Evolutionary conservation across 768 basidiomycete species (phyloP).

Genomic region (Russula brevipes): DNA sequence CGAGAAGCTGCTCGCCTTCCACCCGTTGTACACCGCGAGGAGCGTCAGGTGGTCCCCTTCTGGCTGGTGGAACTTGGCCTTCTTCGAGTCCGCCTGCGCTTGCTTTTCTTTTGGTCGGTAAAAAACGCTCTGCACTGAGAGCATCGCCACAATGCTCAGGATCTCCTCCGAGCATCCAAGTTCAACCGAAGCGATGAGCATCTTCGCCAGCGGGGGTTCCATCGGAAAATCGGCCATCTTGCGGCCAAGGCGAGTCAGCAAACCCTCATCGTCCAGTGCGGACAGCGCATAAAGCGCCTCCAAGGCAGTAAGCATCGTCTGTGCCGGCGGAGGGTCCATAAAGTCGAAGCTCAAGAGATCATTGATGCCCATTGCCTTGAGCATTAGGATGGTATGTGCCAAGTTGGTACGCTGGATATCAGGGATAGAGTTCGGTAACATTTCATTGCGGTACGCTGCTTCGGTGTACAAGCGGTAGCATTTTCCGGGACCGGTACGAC

Average conservation of each 20-base stretch:
- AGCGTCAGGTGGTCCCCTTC: conserved; percentile 95
- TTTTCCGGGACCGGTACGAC: conserved; percentile 96
- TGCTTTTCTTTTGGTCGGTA: conserved; percentile 99
- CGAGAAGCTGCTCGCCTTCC: conserved; percentile 94
- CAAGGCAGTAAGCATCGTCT: conserved; percentile 93
- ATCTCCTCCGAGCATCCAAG: conserved; percentile 98
- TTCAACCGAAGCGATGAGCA: conserved; percentile 97
- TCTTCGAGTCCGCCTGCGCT: conserved; percentile 98
- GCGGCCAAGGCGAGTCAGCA: conserved; percentile 87
- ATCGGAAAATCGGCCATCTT: conserved; percentile 99
- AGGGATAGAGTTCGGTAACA: conserved; percentile 95
- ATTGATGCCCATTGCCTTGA: conserved; percentile 99
- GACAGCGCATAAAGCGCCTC: conserved; percentile 93
- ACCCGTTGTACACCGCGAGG: conserved; percentile 95
- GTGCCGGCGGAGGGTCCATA: conserved; percentile 98
- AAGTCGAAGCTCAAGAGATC: conserved; percentile 97
- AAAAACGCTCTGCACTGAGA: conserved; percentile 93
- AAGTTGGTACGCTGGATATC: conserved; percentile 97
- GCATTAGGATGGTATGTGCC: conserved; percentile 84
- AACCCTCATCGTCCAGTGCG: conserved; percentile 93
- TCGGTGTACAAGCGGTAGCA: conserved; percentile 98
- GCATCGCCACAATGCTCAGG: conserved; percentile 94
- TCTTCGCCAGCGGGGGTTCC: conserved; percentile 94
- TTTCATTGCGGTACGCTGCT: conserved; percentile 97
- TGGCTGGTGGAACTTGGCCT: conserved; percentile 98